These are phyloP conservation scores for Saussurea involucrata DNA, from an alignment of 129 eudicot genomes.

Conservation along the genomic window DNA sequence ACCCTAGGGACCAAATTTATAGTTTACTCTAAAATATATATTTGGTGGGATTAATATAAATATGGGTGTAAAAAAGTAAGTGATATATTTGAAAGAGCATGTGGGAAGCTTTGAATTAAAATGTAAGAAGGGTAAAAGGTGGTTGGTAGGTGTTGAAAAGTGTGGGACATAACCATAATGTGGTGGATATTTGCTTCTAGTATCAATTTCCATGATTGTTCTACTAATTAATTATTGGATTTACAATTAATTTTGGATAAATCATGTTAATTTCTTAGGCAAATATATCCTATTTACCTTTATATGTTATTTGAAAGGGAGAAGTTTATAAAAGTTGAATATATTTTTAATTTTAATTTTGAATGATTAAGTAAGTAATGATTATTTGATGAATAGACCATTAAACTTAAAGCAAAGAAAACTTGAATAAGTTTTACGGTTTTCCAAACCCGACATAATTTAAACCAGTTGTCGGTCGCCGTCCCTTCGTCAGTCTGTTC, in stretches of 20 bases:
- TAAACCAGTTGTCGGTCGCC: no score
- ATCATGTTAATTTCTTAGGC: not conserved
- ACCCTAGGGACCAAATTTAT: no score
- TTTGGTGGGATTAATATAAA: not conserved
- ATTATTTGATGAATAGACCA: no score
- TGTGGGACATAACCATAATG: not conserved
- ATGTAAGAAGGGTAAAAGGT: not conserved
- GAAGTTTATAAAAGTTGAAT: no score
- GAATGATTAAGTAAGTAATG: no score
- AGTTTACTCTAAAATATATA: not conserved
- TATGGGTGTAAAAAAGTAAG: not conserved
- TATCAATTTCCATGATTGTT: conserved; percentile 7
- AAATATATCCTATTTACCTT: not conserved
- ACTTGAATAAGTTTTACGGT: no score
- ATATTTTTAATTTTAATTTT: no score
- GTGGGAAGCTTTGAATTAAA: conserved; percentile 1
- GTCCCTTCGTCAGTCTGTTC: no score
- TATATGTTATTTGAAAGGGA: no score
- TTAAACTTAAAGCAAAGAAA: no score
- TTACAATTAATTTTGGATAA: not conserved
- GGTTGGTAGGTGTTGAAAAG: conserved; percentile 1
- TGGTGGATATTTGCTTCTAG: conserved; percentile 10
- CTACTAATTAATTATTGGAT: not conserved
- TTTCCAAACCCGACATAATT: no score
- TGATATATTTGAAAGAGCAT: not conserved